Evolutionary conservation across 1,284 basidiomycete species (phyloP).

Genomic region (Malassezia caprae): DNA sequence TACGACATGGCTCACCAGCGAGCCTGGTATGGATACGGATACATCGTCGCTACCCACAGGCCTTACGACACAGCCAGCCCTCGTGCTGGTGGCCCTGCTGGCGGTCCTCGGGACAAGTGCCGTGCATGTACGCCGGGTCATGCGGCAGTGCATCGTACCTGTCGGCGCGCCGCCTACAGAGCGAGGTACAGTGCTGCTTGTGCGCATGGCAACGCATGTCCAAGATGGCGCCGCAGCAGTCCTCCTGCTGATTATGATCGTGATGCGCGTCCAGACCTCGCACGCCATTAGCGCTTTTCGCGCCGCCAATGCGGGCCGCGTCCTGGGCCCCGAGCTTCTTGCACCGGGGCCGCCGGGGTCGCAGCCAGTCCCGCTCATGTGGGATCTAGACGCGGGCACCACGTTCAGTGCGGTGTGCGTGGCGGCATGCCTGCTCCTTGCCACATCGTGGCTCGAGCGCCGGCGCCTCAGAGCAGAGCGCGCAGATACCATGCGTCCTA

Average conservation of each 20-base stretch:
- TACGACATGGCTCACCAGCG: neutral
- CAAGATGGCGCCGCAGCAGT: constrained; percentile 3
- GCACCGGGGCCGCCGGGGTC: neutral
- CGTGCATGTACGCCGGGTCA: constrained; percentile 6
- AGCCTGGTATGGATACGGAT: constrained; percentile 1
- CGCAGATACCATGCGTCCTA: neutral
- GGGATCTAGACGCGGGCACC: constrained; percentile 4
- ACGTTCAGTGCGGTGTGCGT: constrained; percentile 9
- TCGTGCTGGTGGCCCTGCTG: constrained; percentile 1
- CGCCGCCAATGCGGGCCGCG: neutral
- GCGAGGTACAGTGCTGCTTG: neutral
- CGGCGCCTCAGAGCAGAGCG: constrained; percentile 3
- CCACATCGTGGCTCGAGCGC: constrained; percentile 8
- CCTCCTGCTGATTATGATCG: constrained; percentile 1
- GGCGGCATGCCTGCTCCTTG: neutral
- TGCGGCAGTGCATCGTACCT: neutral
- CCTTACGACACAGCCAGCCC: neutral
- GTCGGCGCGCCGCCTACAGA: neutral
- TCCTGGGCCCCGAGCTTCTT: neutral
- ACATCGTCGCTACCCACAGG: neutral
- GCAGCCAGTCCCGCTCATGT: neutral
- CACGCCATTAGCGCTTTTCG: constrained; percentile 7
- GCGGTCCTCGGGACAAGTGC: neutral
- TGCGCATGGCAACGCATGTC: neutral
- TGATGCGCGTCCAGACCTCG: constrained; percentile 6